Base-by-base conservation (phyloP, 805 yeast genomes). In the Candida qinlingensis region DNA sequence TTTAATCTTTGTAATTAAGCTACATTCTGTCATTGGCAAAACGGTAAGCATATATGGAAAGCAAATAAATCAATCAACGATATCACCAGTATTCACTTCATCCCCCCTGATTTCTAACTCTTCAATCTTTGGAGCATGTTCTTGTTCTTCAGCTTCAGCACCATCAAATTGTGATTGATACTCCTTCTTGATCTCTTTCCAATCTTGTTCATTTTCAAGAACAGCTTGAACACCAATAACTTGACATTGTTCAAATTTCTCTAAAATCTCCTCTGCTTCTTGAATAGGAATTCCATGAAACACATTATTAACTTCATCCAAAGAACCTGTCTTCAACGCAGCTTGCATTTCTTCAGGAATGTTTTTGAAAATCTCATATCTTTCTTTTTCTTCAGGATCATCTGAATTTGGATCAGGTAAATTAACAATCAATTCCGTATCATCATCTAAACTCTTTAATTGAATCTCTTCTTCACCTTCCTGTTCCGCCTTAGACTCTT, bases 401-500 rank as follows among this genome's bases (percentile, higher is more conserved):
- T 64, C 69, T 3, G 75, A 73, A 4, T 75, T 67, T 4, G 77
- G 74, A 52, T 72, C 67, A 6, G 97, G 97, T 12, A 87, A 68
- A 49, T 74, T 76, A 11, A 92, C 88, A 42, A 79, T 74, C 40
- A 92, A 73, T 64, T 85, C 83, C 2, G 90, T 79, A 50, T 82
- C 76, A 39, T 94, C 96, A 66, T 92, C 98, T 50, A 91, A 76
- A 0, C 96, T 81, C 61, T 87, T 87, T 62, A 92, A 73, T 68
- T 92, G 99, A 55, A 92, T 90, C 51, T 85, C 81, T 44, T 82
- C 92, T 41, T 81, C 91, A 37, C 66, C 78, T 30, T 66, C 69
- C 6, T 59, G 68, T 5, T 63, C 72, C 10, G 62, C 65, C 5
- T 57, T 65, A 37, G 72, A 72, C 58, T 86, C 87, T 44, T 72